phyloP scores from a whole-genome alignment of 352 stramenopile species.

The Phytophthora citricola region DNA sequence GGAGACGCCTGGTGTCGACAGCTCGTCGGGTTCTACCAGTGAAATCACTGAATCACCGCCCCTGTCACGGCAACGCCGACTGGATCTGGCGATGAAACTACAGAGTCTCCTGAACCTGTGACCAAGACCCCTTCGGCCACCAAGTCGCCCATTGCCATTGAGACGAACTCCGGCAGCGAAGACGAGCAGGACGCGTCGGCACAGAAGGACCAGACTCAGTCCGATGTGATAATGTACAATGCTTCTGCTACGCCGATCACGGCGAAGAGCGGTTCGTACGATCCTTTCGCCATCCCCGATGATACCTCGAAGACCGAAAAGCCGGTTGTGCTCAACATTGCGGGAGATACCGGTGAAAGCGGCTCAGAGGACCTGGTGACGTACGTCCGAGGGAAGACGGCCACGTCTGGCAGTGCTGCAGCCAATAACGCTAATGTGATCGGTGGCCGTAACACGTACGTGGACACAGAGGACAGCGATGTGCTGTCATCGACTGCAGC shows the following conservation, averaged over 20 bases:
- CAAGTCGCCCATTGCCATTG: slow-evolving; percentile 48
- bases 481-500: slow-evolving; percentile 53
- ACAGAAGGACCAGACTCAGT: slow-evolving; percentile 46
- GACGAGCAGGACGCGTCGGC: slow-evolving; percentile 34
- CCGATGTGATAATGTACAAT: slow-evolving; percentile 62
- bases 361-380: slow-evolving; percentile 43
- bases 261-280: slow-evolving; percentile 33
- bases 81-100: slow-evolving; percentile 8
- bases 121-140: slow-evolving; percentile 30
- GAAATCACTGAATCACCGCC: slow-evolving; percentile 21
- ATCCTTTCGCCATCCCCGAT: slow-evolving; percentile 66
- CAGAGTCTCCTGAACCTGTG: slow-evolving; percentile 26
- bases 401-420: slow-evolving; percentile 16
- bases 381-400: slow-evolving; percentile 56
- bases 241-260: slow-evolving; percentile 37
- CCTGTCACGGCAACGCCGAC: slow-evolving; percentile 27
- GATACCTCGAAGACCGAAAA: slow-evolving; percentile 37
- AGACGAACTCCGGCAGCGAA: slow-evolving; percentile 45
- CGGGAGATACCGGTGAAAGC: slow-evolving; percentile 25
- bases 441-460: slow-evolving; percentile 57
- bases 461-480: slow-evolving; percentile 52
- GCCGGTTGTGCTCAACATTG: slow-evolving; percentile 60
- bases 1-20: slow-evolving; percentile 16
- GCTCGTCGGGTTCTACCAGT: slow-evolving; percentile 10
- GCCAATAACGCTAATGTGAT: slow-evolving; percentile 53